Evolutionary conservation across 2,329 filamentous ascomycete species (phyloP).

Genomic region (Emergomyces pasteurianus): DNA sequence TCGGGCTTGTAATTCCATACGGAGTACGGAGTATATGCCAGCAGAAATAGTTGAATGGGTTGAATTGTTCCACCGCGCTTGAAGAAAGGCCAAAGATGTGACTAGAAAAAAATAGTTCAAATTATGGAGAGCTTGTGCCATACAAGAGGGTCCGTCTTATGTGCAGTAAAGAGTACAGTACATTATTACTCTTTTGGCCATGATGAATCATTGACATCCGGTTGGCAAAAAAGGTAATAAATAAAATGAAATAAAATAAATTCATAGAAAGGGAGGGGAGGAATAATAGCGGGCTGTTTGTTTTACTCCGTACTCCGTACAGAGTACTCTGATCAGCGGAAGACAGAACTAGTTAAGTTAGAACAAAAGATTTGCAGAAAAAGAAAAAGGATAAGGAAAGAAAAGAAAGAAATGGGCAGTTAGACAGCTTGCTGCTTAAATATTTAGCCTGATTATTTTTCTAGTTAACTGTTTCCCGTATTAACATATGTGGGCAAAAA

Average conservation of each 20-base stretch:
- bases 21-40: no score
- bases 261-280: no score
- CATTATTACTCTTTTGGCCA: not conserved
- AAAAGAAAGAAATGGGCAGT: not conserved
- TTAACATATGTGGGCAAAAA: no score
- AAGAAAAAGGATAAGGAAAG: not conserved
- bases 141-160: not conserved
- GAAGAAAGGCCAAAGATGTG: no score
- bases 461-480: no score
- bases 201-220: not conserved
- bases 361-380: not conserved
- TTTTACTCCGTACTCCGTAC: no score
- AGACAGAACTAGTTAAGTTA: not conserved
- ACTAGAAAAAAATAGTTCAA: no score
- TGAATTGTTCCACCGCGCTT: no score
- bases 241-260: no score
- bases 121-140: not conserved
- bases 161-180: not conserved
- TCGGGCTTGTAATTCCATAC: no score
- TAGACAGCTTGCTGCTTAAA: not conserved
- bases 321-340: not conserved
- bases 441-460: not conserved
- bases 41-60: no score
- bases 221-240: not conserved
- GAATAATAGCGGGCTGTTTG: no score